Base-by-base conservation (phyloP, 495 filamentous ascomycete species). In the Penicillium chermesinum region DNA sequence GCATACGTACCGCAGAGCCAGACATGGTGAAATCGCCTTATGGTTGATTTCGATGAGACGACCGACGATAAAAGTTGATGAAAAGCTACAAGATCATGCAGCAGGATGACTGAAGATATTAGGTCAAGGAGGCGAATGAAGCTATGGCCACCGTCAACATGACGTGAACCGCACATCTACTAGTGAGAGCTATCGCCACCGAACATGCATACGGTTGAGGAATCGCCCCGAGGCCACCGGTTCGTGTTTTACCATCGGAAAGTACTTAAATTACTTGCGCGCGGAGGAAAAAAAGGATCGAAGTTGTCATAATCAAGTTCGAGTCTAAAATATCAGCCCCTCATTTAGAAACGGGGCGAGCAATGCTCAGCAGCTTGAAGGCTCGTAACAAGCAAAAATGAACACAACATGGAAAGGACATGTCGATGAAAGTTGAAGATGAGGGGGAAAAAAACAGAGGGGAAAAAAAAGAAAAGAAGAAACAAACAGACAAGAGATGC, bases 401-500 rank as follows among this genome's bases (percentile, higher is more conserved):
- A 30, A 5, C 5, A 30, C 10, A 30, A 30, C 4, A 30, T 30
- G 25, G 25, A 30, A 30, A 10, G 25, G 10, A 30, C n/a, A n/a
- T n/a, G n/a, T n/a, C n/a, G n/a, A n/a, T n/a, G n/a, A n/a, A n/a
- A n/a, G n/a, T n/a, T 38, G 35, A 53, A 49, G 33, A 39, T 15
- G 22, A 42, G 14, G 15, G 40, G 10, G 1, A 48, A 41, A 21
- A 35, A 44, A 16, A 14, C 22, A 16, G 30, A 41, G 16, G 36
- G 21, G 14, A 43, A 38, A 63, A 63, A 55, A 47, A 53, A 54
- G 48, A 40, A 43, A 20, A 49, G 20, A 38, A 46, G 53, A 27
- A 47, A 51, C 54, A 62, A 40, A 42, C 48, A 60, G 32, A 54
- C 65, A 65, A 58, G 62, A 74, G 64, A 68, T 74, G 71, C 71